Conservation (phyloP, 1,139 yeast genomes). For the Candida albicans region DNA sequence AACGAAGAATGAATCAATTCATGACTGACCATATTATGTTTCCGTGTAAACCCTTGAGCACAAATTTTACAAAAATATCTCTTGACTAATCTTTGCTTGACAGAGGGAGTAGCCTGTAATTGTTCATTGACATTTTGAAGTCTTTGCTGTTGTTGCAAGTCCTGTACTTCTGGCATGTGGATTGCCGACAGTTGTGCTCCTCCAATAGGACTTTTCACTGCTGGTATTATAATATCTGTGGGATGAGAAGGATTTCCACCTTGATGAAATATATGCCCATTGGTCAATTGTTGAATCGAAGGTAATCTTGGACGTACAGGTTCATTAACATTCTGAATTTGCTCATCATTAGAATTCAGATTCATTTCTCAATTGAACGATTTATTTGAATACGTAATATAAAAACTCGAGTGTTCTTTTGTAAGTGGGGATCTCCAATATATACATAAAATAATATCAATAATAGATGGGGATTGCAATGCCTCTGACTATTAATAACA, state of each 20-base stretch:
- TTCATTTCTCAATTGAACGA: too few relatives aligned
- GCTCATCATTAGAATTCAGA: too few relatives aligned
- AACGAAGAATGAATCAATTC: slow-evolving; percentile 65
- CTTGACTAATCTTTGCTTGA: slow-evolving; percentile 16
- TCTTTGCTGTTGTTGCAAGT: not conserved
- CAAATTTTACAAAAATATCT: slow-evolving; percentile 59
- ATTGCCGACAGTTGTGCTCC: not conserved
- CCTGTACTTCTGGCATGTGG: too few relatives aligned
- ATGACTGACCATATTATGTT: slow-evolving; percentile 75
- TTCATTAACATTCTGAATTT: too few relatives aligned
- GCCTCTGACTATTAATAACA: too few relatives aligned
- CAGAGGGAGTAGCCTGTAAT: not conserved
- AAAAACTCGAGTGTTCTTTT: too few relatives aligned
- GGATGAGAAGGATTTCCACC: not conserved
- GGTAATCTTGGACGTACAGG: slow-evolving; percentile 5
- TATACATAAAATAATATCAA: too few relatives aligned
- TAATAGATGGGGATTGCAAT: too few relatives aligned
- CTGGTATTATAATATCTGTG: not conserved
- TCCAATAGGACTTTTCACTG: too few relatives aligned
- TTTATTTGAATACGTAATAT: too few relatives aligned
- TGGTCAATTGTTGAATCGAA: slow-evolving; percentile 8
- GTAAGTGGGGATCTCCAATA: too few relatives aligned
- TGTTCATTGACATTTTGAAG: not conserved
- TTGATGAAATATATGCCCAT: slow-evolving; percentile 1
- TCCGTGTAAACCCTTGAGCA: slow-evolving; percentile 62